Percentiles rank a stretch among this genome's conserved stretches.
Evolutionary conservation across 2,329 filamentous ascomycete species (phyloP).

Genomic region (Aspergillus terreus): DNA sequence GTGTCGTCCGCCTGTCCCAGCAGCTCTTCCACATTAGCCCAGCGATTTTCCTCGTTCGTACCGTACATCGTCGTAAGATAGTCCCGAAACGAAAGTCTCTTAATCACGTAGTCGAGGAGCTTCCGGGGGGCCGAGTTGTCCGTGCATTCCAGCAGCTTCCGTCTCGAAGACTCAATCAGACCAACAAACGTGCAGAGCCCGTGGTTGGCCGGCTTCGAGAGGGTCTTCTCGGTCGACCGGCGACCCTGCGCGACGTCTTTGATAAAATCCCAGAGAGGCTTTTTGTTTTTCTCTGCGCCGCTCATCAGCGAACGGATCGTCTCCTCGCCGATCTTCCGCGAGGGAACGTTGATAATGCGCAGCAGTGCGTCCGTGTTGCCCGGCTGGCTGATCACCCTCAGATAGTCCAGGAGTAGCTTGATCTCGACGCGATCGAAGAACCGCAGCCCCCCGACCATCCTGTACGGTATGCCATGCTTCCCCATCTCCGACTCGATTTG

Average conservation of each 20-base stretch:
- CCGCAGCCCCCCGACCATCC: conserved; percentile 84
- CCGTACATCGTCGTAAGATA: conserved; percentile 68
- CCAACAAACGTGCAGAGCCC: conserved; percentile 58
- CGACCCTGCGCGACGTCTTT: conserved; percentile 55
- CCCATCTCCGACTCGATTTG: conserved; percentile 81
- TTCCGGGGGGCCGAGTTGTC: conserved; percentile 40
- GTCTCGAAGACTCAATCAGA: conserved; percentile 55
- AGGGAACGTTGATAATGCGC: conserved; percentile 79
- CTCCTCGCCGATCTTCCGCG: conserved; percentile 73
- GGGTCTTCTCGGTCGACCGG: conserved; percentile 48
- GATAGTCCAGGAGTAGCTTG: conserved; percentile 81
- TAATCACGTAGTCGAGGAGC: conserved; percentile 56
- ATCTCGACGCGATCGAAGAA: conserved; percentile 93
- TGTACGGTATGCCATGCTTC: conserved; percentile 77
- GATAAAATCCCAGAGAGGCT: conserved; percentile 74
- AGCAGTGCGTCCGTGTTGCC: conserved; percentile 82
- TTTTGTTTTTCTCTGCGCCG: conserved; percentile 67
- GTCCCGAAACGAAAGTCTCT: conserved; percentile 68
- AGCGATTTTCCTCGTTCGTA: conserved; percentile 72
- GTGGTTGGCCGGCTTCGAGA: conserved; percentile 54
- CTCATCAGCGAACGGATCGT: conserved; percentile 71
- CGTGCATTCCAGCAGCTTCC: conserved; percentile 50
- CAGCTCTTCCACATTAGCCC: conserved; percentile 90
- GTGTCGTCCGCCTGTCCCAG: conserved; percentile 74
- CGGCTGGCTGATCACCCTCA: conserved; percentile 78